These are phyloP conservation scores for Talaromyces atroroseus DNA, from an alignment of 2,329 filamentous ascomycete species.

Conservation along the genomic window DNA sequence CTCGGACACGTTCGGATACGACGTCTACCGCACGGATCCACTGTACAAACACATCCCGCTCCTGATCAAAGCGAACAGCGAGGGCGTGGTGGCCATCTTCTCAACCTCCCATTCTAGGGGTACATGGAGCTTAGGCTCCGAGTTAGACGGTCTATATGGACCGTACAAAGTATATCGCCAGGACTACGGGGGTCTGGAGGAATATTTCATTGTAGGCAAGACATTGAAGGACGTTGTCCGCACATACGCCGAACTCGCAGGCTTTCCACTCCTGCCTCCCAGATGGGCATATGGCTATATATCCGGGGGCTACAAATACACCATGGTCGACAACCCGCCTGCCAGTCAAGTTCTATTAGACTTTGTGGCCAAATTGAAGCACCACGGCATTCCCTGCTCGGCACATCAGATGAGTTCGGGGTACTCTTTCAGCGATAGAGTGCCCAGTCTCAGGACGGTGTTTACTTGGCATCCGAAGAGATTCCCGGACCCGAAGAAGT, in stretches of 20 bases:
- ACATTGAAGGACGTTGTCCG: constrained; percentile 62
- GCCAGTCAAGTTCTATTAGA: constrained; percentile 54
- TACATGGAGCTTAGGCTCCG: constrained; percentile 61
- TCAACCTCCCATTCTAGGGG: constrained; percentile 62
- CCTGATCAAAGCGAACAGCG: constrained; percentile 61
- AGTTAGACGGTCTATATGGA: constrained; percentile 72
- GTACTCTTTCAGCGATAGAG: constrained; percentile 62
- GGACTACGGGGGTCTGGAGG: constrained; percentile 65
- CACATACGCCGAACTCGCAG: constrained; percentile 62
- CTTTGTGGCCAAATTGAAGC: constrained; percentile 56
- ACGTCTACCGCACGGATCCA: constrained; percentile 64
- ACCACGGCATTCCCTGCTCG: constrained; percentile 64
- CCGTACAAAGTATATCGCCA: constrained; percentile 69
- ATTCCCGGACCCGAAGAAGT: constrained; percentile 63
- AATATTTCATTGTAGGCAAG: constrained; percentile 63
- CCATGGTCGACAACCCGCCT: constrained; percentile 52
- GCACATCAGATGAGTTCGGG: constrained; percentile 69
- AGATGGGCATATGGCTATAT: constrained; percentile 70
- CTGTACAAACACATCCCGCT: constrained; percentile 72
- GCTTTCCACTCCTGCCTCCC: constrained; percentile 62
- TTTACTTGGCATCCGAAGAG: constrained; percentile 67
- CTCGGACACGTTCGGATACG: constrained; percentile 69
- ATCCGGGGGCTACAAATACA: constrained; percentile 61
- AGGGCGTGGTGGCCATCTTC: constrained; percentile 62
- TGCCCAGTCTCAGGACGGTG: constrained; percentile 66